Percentiles rank a stretch among this genome's conserved stretches.
These are phyloP conservation scores for Marchantia paleacea DNA, from an alignment of 225 moss, liverwort and hornwort species.

Conservation along the genomic window DNA sequence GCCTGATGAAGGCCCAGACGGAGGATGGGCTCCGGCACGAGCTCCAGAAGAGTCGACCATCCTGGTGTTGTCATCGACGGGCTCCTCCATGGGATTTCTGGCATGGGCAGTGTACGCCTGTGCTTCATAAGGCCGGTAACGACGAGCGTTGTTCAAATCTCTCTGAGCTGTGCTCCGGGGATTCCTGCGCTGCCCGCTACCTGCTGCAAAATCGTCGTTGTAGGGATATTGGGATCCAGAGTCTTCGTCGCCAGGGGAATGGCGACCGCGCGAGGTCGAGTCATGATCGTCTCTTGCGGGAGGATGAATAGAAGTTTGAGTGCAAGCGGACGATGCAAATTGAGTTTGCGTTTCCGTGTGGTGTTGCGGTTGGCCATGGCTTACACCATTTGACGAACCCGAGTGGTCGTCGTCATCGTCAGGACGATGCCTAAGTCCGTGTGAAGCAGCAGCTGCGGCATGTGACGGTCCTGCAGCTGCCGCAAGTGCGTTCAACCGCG, in stretches of 20 bases:
- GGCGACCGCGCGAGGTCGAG: too few species aligned
- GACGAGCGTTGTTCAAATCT: constrained; percentile 3
- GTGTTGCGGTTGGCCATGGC: background rate
- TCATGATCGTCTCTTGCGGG: too few species aligned
- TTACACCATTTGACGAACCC: background rate
- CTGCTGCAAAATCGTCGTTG: background rate
- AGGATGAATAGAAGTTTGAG: too few species aligned
- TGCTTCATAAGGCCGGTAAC: background rate
- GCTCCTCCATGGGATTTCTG: background rate
- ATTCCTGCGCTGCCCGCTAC: background rate
- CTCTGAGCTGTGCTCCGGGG: background rate
- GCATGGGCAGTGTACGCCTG: background rate
- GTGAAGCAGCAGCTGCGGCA: too few species aligned
- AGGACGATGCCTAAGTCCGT: background rate
- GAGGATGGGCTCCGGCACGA: background rate
- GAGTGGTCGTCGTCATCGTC: background rate
- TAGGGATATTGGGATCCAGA: background rate
- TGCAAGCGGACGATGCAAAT: background rate
- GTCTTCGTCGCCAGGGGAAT: background rate
- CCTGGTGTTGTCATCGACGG: background rate
- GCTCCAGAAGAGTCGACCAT: background rate
- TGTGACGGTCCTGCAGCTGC: background rate
- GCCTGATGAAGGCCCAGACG: background rate
- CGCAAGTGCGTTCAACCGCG: too few species aligned
- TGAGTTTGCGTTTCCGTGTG: background rate